Evolutionary conservation across 305 asterid species (phyloP), one percentile per base, ranked within the genome.

Genomic region (Petunia hybrid): DNA sequence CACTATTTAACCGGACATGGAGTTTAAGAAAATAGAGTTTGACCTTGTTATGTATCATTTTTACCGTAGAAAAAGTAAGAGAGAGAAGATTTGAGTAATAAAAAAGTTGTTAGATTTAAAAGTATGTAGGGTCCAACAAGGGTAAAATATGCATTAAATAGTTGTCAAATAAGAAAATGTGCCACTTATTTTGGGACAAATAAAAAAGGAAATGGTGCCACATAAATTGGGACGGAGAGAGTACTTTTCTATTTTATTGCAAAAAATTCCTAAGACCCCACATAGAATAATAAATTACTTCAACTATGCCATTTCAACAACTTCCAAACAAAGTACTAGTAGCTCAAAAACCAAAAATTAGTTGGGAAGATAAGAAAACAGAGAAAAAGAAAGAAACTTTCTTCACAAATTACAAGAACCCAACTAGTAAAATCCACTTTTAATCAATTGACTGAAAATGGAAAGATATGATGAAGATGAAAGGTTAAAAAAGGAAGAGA

Each of bases 221-320:
- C n/a, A n/a, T n/a, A n/a, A n/a, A n/a, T n/a, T n/a, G n/a, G n/a
- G n/a, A n/a, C n/a, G n/a, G n/a, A n/a, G n/a, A n/a, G n/a, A n/a
- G n/a, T 39, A 42, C 38, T 69, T 16, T 16, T 4, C 22, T 16
- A 16, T 10, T 56, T 46, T 71, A 46, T 35, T 46, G 60, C 43
- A 42, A 70, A 70, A 22, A 31, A 60, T 70, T 48, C 76, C 59
- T n/a, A 69, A 22, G 76, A 69, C 76, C 76, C 76, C 1, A 69
- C 76, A 60, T 60, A 60, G 57, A 7, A 60, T 60, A 16, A 3
- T 14, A n/a, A 7, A 16, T 59, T 59, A 22, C 0, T 22, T 0
- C 31, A 22, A 22, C 31, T 22, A 16, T 16, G 4, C 65, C 45
- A 22, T 70, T 70, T 22, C 59, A 45, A 69, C 0, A 45, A 69